Base-by-base conservation (phyloP, 306 rosid genomes). In the Calophaca sinica region DNA sequence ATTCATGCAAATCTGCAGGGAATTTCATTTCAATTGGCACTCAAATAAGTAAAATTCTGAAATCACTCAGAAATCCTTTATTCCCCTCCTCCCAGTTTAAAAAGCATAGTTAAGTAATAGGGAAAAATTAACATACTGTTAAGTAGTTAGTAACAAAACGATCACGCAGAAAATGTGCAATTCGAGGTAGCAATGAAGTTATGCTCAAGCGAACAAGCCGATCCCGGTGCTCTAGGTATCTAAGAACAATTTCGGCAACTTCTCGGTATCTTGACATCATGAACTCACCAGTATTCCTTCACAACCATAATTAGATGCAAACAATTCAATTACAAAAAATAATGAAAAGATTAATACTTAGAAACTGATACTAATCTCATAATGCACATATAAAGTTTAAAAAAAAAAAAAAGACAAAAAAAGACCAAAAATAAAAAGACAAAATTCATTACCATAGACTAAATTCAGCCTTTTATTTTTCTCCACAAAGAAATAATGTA, bases 181-280 rank as follows among this genome's bases (percentile, higher is more conserved):
- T 94, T 59, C 99, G 90, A 77, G 99, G 99, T 50, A 94, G 87
- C 86, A 94, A 79, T 15, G 96, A 92, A 54, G 99, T 94, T 81
- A 94, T 92, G 93, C 99, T 94, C 86, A 89, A 81, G 54, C 99
- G 99, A 80, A 94, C 99, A 84, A 94, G 97, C 48, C 93, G 91
- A 69, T 94, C 97, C 55, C 97, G 89, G 70, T 94, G 93, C 46
- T 94, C 96, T 44, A 94, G 87, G 83, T 94, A 94, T 80, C 96
- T 87, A 20, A 94, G 92, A 84, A 94, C 99, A 85, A 92, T 94
- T 9, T 92, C 97, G 1, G 98, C 97, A 86, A 94, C 98, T 90
- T 94, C 99, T 70, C 96, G 90, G 63, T 94, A 94, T 85, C 99
- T 90, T 74, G 99, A 92, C 99, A 94, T 94, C 99, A 94, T 94